Base-by-base conservation (phyloP, 495 filamentous ascomycete species). In the Clavariopsis aquatica region DNA sequence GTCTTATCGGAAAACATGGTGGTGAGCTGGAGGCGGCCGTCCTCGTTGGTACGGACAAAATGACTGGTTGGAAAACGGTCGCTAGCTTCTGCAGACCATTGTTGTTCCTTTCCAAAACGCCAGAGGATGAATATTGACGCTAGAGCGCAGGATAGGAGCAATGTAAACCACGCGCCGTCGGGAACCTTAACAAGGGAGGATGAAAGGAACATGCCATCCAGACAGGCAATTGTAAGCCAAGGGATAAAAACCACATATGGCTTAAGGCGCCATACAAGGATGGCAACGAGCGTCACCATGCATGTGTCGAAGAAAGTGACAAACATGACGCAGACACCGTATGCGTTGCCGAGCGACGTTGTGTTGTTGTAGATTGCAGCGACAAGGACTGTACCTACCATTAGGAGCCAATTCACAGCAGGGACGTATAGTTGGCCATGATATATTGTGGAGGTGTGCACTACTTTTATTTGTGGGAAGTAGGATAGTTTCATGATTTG, bases 401-500 rank as follows among this genome's bases (percentile, higher is more conserved):
- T 87, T 57, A 91, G 74, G 19, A 91, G 71, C 87, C 87, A 90
- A 70, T 91, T 91, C 2, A 84, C 82, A 27, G 86, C 76, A 0
- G 88, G 88, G 13, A 91, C 84, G 65, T 89, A 91, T 0, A 91
- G 72, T 62, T 91, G 88, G 7, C 85, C 85, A 68, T 90, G 82
- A 69, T 88, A 90, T 9, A 75, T 78, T 20, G 77, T 81, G 2
- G 83, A 87, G 0, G 86, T 89, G 63, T 90, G 86, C 9, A 86
- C 76, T 0, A 88, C 75, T 60, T 87, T 87, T 63, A 90, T 85
- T 56, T 89, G 87, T 7, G 88, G 88, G 62, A 89, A 89, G 72
- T 91, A 91, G 0, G 83, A 87, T 38, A 89, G 72, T 59, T 87
- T 86, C 85, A 90, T 89, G 59, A 89, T 82, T 74, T 91, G 88